phyloP scores from a whole-genome alignment of 805 yeast genomes.

The Metschnikowia gelsemii region DNA sequence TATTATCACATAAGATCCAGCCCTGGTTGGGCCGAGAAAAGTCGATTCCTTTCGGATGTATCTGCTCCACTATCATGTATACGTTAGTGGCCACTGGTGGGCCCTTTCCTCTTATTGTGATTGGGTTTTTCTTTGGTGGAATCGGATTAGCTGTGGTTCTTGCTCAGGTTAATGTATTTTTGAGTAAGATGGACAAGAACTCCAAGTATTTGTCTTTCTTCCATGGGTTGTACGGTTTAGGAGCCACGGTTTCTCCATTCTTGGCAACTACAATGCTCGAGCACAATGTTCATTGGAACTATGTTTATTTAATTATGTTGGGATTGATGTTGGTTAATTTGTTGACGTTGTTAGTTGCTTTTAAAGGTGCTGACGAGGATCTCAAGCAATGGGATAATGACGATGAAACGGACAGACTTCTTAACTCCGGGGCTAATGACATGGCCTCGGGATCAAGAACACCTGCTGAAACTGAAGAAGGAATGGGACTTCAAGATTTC shows the following conservation, averaged over 20 bases:
- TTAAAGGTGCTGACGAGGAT: conserved; percentile 20
- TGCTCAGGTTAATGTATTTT: conserved; percentile 24
- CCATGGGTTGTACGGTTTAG: conserved; percentile 28
- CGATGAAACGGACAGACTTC: conserved; percentile 11
- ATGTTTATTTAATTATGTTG: conserved; percentile 20
- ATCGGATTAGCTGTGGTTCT: conserved; percentile 24
- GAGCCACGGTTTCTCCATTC: conserved; percentile 26
- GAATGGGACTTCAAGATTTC: conserved; percentile 13
- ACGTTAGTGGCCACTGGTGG: conserved; percentile 23
- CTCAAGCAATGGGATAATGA: conserved; percentile 18
- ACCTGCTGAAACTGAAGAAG: conserved; percentile 8
- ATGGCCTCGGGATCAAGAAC: neutral
- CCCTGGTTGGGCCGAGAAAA: conserved; percentile 20
- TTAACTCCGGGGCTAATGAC: neutral
- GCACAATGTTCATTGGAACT: conserved; percentile 21
- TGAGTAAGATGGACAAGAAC: conserved; percentile 23
- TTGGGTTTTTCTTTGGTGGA: conserved; percentile 27
- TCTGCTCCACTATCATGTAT: conserved; percentile 16
- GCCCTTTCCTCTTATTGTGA: conserved; percentile 23
- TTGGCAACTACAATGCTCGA: conserved; percentile 23
- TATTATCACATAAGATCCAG: conserved; percentile 18
- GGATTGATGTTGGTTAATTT: conserved; percentile 18
- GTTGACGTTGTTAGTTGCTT: conserved; percentile 13
- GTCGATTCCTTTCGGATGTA: conserved; percentile 20
- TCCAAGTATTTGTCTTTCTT: conserved; percentile 22